Evolutionary conservation across 176 grass and related monocot genomes (phyloP), one percentile per base, ranked within the genome.

Genomic region (Oryza brachyantha): DNA sequence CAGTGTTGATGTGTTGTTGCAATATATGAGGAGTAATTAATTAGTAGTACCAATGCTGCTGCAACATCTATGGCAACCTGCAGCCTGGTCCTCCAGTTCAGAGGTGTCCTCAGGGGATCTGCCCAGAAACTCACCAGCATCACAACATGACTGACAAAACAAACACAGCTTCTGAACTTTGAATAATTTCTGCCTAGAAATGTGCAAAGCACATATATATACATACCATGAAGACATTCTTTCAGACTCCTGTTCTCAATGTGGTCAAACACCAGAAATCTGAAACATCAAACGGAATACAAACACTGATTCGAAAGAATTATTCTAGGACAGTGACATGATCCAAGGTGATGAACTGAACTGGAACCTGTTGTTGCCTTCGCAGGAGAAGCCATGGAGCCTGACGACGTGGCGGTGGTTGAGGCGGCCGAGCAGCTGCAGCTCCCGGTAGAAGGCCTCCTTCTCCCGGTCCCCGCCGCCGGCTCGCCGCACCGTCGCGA

Each of bases 31-130:
- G 10, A 52, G 34, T 55, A 25, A 16, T 43, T 36, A 9, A 57
- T 43, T 36, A 9, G 24, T 57, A 57, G 52, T 86, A 97, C 96
- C 92, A 98, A 80, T 37, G 96, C 96, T 78, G 96, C 89, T n/a
- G 92, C 96, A 42, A 98, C 75, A 46, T 94, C 95, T 39, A 94
- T 88, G 32, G 92, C 95, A 17, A 98, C 91, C 83, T 93, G 90
- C 87, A 98, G 11, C 37, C 95, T 78, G 10, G 84, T 94, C 57
- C 95, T 86, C 95, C 95, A 98, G 50, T 90, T 86, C 76, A 98
- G 66, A 25, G 95, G 95, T 46, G 89, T 98, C 83, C 88, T 88
- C 21, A 98, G 85, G 58, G 95, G 95, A 65, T 98, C 95, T 98
- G 88, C 29, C 54, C 35, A 60, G 22, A 68, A 72, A 69, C 7